Conservation (phyloP, 306 rosid genomes). For the Ormosia semicastrata region DNA sequence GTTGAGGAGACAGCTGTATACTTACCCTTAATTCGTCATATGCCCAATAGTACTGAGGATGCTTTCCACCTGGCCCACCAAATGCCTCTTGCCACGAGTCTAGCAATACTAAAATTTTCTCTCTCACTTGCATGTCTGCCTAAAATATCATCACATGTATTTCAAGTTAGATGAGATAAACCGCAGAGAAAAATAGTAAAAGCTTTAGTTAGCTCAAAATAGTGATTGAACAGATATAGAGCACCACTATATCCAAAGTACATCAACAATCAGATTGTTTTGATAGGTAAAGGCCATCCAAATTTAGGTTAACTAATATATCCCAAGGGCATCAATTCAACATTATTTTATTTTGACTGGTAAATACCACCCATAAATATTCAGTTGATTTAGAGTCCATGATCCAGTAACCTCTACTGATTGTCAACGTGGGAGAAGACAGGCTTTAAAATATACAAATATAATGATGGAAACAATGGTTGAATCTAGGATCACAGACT, state of each 20-base stretch:
- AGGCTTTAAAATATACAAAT: neutral
- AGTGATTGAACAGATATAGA: slow-evolving; percentile 1
- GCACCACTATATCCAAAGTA: neutral
- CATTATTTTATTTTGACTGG: neutral
- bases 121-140: slow-evolving; percentile 94
- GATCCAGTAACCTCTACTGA: neutral
- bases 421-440: neutral
- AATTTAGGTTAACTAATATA: neutral
- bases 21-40: slow-evolving; percentile 81
- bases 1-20: slow-evolving; percentile 3
- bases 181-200: neutral
- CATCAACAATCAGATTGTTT: neutral
- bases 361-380: neutral
- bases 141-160: slow-evolving; percentile 38
- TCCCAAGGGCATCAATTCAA: neutral
- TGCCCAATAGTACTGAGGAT: slow-evolving; percentile 91
- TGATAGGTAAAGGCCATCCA: neutral
- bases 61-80: slow-evolving; percentile 85
- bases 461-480: neutral
- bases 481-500: neutral
- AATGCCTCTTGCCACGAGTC: slow-evolving; percentile 98
- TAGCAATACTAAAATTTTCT: slow-evolving; percentile 74
- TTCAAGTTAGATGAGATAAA: slow-evolving; percentile 14
- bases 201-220: neutral
- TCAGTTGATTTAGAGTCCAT: neutral